Evolutionary conservation across 805 yeast genomes (phyloP), one percentile per base, ranked within the genome.

Genomic region (Kodamaea fukazawae): DNA sequence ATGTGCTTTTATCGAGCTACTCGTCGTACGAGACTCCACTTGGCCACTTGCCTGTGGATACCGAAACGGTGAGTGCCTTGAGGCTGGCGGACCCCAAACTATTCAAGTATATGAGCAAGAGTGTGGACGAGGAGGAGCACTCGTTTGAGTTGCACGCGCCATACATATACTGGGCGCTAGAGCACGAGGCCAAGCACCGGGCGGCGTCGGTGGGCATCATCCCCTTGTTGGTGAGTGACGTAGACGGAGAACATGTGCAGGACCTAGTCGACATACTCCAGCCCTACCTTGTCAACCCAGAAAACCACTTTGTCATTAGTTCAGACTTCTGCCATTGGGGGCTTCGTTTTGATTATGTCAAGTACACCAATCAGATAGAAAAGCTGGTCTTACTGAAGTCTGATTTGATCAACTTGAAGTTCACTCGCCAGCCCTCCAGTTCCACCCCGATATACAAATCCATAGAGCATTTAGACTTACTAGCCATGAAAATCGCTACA

Each of bases 271-370:
- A 54, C 3, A 50, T 66, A 2, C 63, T 91, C 40, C 57, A 61
- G 7, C 78, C 82, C 1, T 83, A 73, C 51, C 53, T 87, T 38
- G 58, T 58, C 4, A 75, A 81, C 49, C 71, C 74, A 22, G 61
- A 63, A 16, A 79, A 78, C 50, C 81, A 87, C 2, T 86, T 93
- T 58, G 78, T 87, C 11, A 72, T 93, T 3, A 85, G 95, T 56
- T 78, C 91, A 2, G 99, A 93, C 65, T 93, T 93, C 54, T 90
- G 97, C 55, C 99, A 93, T 57, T 93, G 99, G 99, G 77, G 77
- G 7, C 42, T 61, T 10, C 57, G 76, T 11, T 72, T 73, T 42
- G 69, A 66, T 8, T 72, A 66, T 47, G 69, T 76, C 10, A 54
- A 55, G 42, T 70, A 68, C 43, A 46, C 51, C 6, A 43, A 25